These are phyloP conservation scores for Candida endomychidarum DNA, from an alignment of 805 yeast genomes.

Conservation along the genomic window DNA sequence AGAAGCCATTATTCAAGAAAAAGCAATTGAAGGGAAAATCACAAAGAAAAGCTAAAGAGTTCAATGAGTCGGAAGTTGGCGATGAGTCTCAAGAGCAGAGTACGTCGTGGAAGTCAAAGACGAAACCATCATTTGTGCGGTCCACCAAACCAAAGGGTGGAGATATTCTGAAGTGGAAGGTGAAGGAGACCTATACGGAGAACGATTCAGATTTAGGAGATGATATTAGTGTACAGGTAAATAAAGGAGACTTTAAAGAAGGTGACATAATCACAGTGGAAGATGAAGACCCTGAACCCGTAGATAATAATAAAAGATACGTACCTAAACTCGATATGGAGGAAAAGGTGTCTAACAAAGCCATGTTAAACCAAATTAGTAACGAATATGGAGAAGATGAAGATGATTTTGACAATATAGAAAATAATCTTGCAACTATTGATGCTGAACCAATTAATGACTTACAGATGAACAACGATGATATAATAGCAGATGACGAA, in stretches of 20 bases:
- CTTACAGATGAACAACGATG: constrained; percentile 8
- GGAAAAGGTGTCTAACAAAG: constrained; percentile 6
- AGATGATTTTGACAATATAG: constrained; percentile 10
- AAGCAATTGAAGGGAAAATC: constrained; percentile 6
- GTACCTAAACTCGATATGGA: constrained; percentile 14
- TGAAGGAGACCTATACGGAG: not conserved
- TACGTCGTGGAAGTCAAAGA: not conserved
- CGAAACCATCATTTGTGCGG: not conserved
- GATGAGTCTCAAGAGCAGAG: not conserved
- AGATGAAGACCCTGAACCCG: constrained; percentile 27
- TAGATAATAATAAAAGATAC: constrained; percentile 3
- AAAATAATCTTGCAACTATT: constrained; percentile 11
- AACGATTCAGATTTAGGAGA: too few species aligned
- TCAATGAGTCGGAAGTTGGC: not conserved
- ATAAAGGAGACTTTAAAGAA: constrained; percentile 6
- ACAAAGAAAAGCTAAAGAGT: not conserved
- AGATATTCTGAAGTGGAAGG: constrained; percentile 7
- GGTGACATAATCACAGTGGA: constrained; percentile 31
- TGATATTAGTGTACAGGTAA: too few species aligned
- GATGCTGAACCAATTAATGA: constrained; percentile 13
- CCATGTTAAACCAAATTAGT: constrained; percentile 8
- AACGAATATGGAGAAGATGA: constrained; percentile 16
- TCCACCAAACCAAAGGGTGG: too few species aligned
- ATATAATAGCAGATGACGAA: constrained; percentile 5
- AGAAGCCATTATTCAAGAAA: constrained; percentile 10